A percentile compares a stretch with the other conserved stretches of the same genome.
Evolutionary conservation across 179 eudicot species (phyloP).

Genomic region (Nepenthes alata): DNA sequence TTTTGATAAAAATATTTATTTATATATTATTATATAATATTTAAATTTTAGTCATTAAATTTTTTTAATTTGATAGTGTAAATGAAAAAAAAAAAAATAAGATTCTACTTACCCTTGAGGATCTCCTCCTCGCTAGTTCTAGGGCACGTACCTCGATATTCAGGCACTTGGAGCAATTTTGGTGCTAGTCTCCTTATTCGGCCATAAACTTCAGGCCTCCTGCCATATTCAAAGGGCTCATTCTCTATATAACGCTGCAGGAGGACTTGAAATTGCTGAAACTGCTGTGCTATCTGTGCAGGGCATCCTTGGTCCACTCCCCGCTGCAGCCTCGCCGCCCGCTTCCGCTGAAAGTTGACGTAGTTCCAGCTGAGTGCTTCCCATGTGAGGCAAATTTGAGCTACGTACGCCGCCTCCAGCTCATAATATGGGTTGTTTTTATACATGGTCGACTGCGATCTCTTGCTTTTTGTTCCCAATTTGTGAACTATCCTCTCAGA

Average conservation of each 20-base stretch:
- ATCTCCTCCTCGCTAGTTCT: neutral
- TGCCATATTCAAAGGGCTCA: constrained; percentile 77
- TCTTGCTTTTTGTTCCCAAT: constrained; percentile 25
- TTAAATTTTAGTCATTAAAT: no score
- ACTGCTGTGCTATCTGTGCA: constrained; percentile 74
- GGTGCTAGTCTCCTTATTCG: constrained; percentile 56
- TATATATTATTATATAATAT: no score
- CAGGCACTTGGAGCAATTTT: constrained; percentile 84
- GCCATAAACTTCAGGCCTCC: constrained; percentile 73
- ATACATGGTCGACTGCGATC: constrained; percentile 11
- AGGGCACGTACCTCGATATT: constrained; percentile 54
- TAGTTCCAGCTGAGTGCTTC: constrained; percentile 91
- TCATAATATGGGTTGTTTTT: constrained; percentile 46
- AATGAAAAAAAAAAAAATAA: no score
- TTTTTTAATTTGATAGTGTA: no score
- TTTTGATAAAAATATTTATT: no score
- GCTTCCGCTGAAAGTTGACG: constrained; percentile 47
- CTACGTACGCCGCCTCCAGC: constrained; percentile 78
- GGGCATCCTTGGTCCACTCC: constrained; percentile 56
- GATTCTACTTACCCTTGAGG: no score
- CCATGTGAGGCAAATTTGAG: constrained; percentile 84
- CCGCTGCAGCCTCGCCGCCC: constrained; percentile 24
- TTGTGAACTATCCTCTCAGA: constrained; percentile 66
- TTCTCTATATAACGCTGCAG: constrained; percentile 65
- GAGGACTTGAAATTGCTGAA: constrained; percentile 79